phyloP scores from a whole-genome alignment of 2,329 filamentous ascomycete genomes.

The Neofusicoccum ribis region DNA sequence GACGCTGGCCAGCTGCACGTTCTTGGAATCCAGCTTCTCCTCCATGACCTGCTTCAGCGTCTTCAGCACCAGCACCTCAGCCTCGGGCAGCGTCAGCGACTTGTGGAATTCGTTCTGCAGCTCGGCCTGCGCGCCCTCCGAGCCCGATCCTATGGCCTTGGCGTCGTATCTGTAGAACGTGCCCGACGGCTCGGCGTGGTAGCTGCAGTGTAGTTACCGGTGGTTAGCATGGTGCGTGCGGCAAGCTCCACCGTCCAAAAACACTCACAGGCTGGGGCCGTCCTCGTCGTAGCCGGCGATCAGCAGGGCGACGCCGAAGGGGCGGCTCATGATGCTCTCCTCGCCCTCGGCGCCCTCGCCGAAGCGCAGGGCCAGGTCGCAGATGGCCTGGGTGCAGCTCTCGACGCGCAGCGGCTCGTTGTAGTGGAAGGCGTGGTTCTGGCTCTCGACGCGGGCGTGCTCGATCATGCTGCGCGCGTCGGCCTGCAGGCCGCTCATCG shows the following conservation, averaged over 20 bases:
- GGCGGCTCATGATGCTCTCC: constrained; percentile 97
- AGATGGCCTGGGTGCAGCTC: constrained; percentile 98
- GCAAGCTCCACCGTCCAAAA: too few relatives aligned
- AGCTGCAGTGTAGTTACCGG: constrained; percentile 50
- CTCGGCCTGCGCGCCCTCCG: constrained; percentile 95
- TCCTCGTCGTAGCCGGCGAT: constrained; percentile 98
- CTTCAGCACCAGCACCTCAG: constrained; percentile 93
- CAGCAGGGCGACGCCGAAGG: constrained; percentile 93
- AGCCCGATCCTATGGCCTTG: constrained; percentile 96
- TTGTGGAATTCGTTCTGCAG: constrained; percentile 99
- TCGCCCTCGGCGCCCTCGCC: constrained; percentile 96
- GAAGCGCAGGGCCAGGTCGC: constrained; percentile 92
- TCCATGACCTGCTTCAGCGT: constrained; percentile 99
- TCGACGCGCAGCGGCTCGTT: constrained; percentile 92
- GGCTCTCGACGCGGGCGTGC: constrained; percentile 95
- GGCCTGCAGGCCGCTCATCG: constrained; percentile 97
- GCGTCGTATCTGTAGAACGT: constrained; percentile 99
- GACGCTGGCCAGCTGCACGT: constrained; percentile 95
- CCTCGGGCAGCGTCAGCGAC: constrained; percentile 88
- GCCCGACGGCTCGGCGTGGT: constrained; percentile 95
- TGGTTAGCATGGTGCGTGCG: background rate
- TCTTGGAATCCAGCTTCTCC: constrained; percentile 98
- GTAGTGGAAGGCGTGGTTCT: constrained; percentile 98
- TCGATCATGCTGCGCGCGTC: constrained; percentile 98
- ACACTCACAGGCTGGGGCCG: constrained; percentile 76